A percentile compares a stretch with the other conserved stretches of the same genome.
phyloP scores from a whole-genome alignment of 1,284 basidiomycete species.

The Cutaneotrichosporon cyanovorans region DNA sequence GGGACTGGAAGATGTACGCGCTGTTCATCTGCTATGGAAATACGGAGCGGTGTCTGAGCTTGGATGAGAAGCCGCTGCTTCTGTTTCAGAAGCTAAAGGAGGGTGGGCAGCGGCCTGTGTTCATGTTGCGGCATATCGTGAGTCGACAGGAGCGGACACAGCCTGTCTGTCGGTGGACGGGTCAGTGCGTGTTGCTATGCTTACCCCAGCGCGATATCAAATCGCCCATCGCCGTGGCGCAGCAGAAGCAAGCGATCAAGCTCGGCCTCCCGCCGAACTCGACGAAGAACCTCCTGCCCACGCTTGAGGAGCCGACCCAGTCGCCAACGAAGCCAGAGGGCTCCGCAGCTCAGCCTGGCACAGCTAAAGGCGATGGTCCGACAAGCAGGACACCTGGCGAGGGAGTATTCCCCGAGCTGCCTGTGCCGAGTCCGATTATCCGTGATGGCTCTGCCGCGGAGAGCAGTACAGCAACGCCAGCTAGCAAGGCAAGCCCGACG shows the following conservation, averaged over 20 bases:
- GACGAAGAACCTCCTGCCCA: conserved; percentile 25
- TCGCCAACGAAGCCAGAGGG: conserved; percentile 29
- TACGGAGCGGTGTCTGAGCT: conserved; percentile 87
- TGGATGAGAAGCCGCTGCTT: conserved; percentile 94
- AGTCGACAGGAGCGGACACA: background rate
- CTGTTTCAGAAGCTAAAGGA: conserved; percentile 98
- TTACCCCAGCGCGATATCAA: conserved; percentile 92
- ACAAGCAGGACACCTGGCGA: conserved; percentile 24
- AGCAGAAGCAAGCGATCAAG: conserved; percentile 73
- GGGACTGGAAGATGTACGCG: conserved; percentile 97
- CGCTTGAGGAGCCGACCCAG: conserved; percentile 25
- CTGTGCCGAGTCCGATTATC: conserved; percentile 40
- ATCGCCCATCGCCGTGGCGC: conserved; percentile 88
- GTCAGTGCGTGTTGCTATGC: conserved; percentile 97
- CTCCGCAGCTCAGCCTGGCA: background rate
- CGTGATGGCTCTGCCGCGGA: background rate
- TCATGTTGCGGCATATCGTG: conserved; percentile 91
- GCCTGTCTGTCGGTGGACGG: conserved; percentile 54
- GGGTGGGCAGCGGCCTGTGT: conserved; percentile 91
- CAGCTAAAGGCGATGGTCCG: background rate
- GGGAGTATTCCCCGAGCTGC: conserved; percentile 35
- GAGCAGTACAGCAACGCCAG: background rate
- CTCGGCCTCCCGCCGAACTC: conserved; percentile 32
- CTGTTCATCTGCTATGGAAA: conserved; percentile 98
- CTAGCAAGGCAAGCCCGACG: background rate